A percentile compares a stretch with the other conserved stretches of the same genome.
phyloP scores from a whole-genome alignment of 179 eudicot genomes.

The Camellia oleifera region DNA sequence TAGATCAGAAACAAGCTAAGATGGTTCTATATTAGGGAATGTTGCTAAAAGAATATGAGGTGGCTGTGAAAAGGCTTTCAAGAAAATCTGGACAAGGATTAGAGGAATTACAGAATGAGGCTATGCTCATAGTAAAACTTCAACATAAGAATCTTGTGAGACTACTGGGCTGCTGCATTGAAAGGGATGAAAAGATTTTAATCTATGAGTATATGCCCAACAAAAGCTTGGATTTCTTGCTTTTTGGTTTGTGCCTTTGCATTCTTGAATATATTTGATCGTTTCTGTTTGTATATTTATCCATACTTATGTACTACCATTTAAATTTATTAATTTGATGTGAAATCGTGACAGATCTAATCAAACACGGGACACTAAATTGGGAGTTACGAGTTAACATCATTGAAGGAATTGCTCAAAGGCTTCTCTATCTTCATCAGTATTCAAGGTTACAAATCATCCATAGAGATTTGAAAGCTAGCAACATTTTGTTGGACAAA shows the following conservation, averaged over 20 bases:
- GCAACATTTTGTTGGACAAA: slow-evolving; percentile 42
- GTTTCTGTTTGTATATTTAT: not conserved
- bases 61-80: slow-evolving; percentile 58
- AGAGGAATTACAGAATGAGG: slow-evolving; percentile 52
- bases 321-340: not conserved
- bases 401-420: slow-evolving; percentile 42
- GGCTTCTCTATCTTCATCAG: slow-evolving; percentile 46
- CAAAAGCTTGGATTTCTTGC: slow-evolving; percentile 52
- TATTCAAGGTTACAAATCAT: not conserved
- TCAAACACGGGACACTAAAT: slow-evolving; percentile 19
- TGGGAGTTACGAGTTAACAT: slow-evolving; percentile 33
- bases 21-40: slow-evolving; percentile 30
- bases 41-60: slow-evolving; percentile 37
- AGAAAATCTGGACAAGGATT: slow-evolving; percentile 51
- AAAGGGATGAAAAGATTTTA: slow-evolving; percentile 47
- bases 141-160: slow-evolving; percentile 54
- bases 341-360: slow-evolving; percentile 16
- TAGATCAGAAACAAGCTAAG: too few species aligned
- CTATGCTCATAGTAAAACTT: slow-evolving; percentile 40
- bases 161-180: slow-evolving; percentile 40
- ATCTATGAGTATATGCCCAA: slow-evolving; percentile 56
- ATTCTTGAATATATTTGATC: not conserved
- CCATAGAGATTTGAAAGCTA: not conserved
- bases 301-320: too few species aligned
- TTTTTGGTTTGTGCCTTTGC: slow-evolving; percentile 35